phyloP scores from a whole-genome alignment of 345 rosid species.

The Mallotus nudiflorus region DNA sequence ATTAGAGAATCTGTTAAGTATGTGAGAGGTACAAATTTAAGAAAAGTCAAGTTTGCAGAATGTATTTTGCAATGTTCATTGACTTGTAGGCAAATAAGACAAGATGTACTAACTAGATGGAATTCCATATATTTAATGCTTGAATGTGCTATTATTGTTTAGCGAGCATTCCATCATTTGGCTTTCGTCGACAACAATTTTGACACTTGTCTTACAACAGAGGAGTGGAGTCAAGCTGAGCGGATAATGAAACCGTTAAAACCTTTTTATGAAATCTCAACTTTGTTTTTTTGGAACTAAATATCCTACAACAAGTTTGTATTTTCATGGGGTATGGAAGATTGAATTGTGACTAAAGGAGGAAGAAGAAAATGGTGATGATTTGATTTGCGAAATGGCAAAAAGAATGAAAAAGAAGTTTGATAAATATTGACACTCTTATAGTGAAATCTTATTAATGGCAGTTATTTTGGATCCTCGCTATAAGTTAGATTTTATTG shows the following conservation, averaged over 20 bases:
- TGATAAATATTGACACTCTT: not conserved
- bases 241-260: not conserved
- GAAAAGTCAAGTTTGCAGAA: not conserved
- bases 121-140: conserved; percentile 17
- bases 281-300: not conserved
- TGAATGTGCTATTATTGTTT: not conserved
- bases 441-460: not conserved
- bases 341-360: not conserved
- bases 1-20: not conserved
- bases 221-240: not conserved
- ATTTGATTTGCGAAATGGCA: not conserved
- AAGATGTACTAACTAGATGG: conserved; percentile 16
- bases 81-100: not conserved
- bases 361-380: not conserved
- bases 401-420: not conserved
- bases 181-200: conserved; percentile 6
- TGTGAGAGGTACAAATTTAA: not conserved
- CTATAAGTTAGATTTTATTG: not conserved
- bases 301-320: not conserved
- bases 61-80: not conserved
- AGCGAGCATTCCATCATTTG: not conserved
- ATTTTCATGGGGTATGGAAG: not conserved
- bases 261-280: not conserved
- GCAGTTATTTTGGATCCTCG: not conserved
- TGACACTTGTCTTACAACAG: not conserved